These are phyloP conservation scores for Glycine tomentella DNA, from an alignment of 306 rosid genomes.

Conservation along the genomic window DNA sequence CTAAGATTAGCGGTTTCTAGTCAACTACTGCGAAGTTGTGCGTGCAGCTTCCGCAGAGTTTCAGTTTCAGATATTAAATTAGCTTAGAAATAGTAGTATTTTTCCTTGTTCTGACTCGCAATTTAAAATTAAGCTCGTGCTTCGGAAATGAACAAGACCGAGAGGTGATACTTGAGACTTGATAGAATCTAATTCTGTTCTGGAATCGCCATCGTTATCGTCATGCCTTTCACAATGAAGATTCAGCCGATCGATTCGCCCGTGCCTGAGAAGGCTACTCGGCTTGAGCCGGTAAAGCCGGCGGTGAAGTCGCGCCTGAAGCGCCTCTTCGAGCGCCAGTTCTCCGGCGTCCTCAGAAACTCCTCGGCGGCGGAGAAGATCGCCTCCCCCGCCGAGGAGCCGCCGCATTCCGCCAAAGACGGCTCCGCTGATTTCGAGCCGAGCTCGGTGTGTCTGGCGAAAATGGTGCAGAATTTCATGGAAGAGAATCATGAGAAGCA, in stretches of 20 bases:
- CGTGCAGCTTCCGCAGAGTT: conserved; percentile 36
- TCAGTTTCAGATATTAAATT: conserved; percentile 43
- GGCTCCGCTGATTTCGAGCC: conserved; percentile 67
- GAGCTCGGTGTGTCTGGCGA: conserved; percentile 73
- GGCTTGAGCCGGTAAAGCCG: conserved; percentile 66
- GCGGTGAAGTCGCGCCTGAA: conserved; percentile 74
- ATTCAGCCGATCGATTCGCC: conserved; percentile 83
- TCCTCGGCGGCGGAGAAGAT: conserved; percentile 57
- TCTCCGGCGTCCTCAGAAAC: conserved; percentile 62
- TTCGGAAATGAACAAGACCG: conserved; percentile 46
- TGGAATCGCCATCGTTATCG: not conserved
- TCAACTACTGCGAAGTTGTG: conserved; percentile 42
- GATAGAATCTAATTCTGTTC: conserved; percentile 30
- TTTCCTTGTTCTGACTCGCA: conserved; percentile 26
- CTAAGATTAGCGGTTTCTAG: conserved; percentile 26
- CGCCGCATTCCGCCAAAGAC: conserved; percentile 54
- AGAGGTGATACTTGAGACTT: not conserved
- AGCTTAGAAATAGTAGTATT: not conserved
- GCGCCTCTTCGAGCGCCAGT: conserved; percentile 86
- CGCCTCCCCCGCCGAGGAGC: conserved; percentile 41
- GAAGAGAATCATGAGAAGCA: conserved; percentile 70
- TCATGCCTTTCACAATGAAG: conserved; percentile 78
- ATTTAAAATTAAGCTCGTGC: conserved; percentile 39
- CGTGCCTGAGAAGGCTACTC: conserved; percentile 48
- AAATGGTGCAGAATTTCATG: conserved; percentile 87